phyloP scores from a whole-genome alignment of 257 asterid species.

The Primulina tabacum region DNA sequence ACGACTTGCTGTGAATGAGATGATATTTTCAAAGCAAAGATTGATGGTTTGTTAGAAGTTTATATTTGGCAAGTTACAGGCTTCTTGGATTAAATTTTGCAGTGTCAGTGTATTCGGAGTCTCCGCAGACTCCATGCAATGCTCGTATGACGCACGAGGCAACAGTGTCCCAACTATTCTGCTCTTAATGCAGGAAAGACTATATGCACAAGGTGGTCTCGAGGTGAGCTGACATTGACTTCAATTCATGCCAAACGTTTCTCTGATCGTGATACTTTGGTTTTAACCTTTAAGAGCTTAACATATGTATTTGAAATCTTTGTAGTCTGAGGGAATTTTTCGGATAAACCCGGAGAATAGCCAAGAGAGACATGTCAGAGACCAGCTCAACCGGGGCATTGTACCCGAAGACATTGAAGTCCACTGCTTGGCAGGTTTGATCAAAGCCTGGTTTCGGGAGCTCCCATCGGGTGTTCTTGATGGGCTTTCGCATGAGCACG shows the following conservation, averaged over 20 bases:
- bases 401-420: conserved; percentile 90
- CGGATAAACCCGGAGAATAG: conserved; percentile 95
- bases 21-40: not conserved
- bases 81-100: conserved; percentile 25
- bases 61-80: conserved; percentile 12
- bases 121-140: conserved; percentile 97
- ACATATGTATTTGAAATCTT: conserved; percentile 4
- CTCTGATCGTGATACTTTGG: not conserved
- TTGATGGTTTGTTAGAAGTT: not conserved
- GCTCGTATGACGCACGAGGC: conserved; percentile 82
- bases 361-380: conserved; percentile 83
- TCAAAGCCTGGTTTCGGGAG: conserved; percentile 97
- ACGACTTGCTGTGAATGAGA: not conserved
- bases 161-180: conserved; percentile 97
- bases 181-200: conserved; percentile 75
- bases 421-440: conserved; percentile 88
- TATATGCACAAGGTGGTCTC: conserved; percentile 76
- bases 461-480: conserved; percentile 89
- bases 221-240: conserved; percentile 43
- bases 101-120: conserved; percentile 95
- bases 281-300: conserved; percentile 12
- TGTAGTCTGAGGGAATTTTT: conserved; percentile 92
- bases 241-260: conserved; percentile 1
- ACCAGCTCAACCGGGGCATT: conserved; percentile 80
- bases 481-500: conserved; percentile 84